phyloP scores from a whole-genome alignment of 352 stramenopile genomes.

The Globisporangium orthogonon region DNA sequence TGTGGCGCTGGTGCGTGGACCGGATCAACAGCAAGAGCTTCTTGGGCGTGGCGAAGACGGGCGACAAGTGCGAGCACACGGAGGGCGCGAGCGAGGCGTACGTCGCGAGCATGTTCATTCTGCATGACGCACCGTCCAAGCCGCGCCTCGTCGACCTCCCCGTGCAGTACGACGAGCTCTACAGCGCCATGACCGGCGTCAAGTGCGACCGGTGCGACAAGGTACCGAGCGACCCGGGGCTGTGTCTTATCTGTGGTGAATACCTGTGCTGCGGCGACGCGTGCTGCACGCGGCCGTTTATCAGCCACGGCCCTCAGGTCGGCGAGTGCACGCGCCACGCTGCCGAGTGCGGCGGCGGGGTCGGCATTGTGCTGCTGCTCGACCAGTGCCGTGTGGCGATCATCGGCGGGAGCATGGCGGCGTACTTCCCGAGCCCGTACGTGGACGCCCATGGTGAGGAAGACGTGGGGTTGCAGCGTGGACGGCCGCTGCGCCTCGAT shows the following conservation, averaged over 20 bases:
- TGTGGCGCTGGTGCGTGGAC: constrained; percentile 86
- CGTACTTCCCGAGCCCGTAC: constrained; percentile 82
- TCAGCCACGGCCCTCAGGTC: constrained; percentile 64
- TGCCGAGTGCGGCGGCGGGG: constrained; percentile 77
- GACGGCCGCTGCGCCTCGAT: constrained; percentile 73
- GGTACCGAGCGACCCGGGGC: constrained; percentile 56
- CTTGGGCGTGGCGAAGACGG: constrained; percentile 55
- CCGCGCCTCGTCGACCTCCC: constrained; percentile 75
- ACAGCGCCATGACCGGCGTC: constrained; percentile 59
- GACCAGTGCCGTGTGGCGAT: constrained; percentile 82
- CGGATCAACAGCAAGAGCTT: constrained; percentile 75
- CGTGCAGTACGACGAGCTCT: constrained; percentile 82
- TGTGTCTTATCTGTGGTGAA: constrained; percentile 83
- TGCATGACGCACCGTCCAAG: constrained; percentile 52
- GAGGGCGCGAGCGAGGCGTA: constrained; percentile 83
- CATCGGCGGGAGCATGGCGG: constrained; percentile 80
- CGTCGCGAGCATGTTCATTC: constrained; percentile 86
- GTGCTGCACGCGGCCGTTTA: constrained; percentile 76
- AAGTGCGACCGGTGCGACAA: constrained; percentile 68
- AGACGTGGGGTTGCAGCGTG: constrained; percentile 73
- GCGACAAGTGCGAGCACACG: constrained; percentile 82
- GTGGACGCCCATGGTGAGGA: constrained; percentile 84
- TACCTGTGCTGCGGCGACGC: constrained; percentile 81
- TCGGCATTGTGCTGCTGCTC: constrained; percentile 78
- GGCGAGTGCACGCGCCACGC: constrained; percentile 83